Percentiles rank a stretch among this genome's conserved stretches.
Evolutionary conservation across 306 rosid species (phyloP).

Genomic region (Lupinus albus): DNA sequence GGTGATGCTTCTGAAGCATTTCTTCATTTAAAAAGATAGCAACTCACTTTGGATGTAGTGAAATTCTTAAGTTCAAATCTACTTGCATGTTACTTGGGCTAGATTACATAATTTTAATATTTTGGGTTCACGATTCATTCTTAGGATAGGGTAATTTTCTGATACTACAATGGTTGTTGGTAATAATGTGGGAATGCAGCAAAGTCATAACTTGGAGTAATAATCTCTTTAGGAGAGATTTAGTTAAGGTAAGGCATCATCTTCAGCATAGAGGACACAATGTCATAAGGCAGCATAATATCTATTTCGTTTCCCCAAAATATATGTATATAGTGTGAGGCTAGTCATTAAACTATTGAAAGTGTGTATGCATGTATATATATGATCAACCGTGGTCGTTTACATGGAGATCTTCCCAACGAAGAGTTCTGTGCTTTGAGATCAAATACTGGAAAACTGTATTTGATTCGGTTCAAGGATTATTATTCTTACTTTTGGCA

Average conservation of each 20-base stretch:
- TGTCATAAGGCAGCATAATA: slow-evolving; percentile 25
- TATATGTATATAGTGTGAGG: slow-evolving; percentile 36
- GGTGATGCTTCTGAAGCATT: slow-evolving; percentile 29
- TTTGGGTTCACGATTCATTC: slow-evolving; percentile 35
- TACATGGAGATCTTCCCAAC: not conserved
- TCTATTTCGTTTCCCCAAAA: slow-evolving; percentile 32
- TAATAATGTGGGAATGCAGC: slow-evolving; percentile 25
- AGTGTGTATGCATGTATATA: slow-evolving; percentile 58
- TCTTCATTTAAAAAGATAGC: not conserved
- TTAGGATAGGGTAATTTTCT: slow-evolving; percentile 21
- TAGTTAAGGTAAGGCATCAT: slow-evolving; percentile 25
- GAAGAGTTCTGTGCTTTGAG: not conserved
- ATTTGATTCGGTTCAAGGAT: not conserved
- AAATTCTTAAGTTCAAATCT: slow-evolving; percentile 33
- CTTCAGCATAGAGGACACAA: slow-evolving; percentile 27
- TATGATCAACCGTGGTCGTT: slow-evolving; percentile 33
- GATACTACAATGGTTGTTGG: slow-evolving; percentile 12
- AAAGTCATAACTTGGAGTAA: slow-evolving; percentile 33
- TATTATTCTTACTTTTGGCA: slow-evolving; percentile 26
- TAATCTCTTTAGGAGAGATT: slow-evolving; percentile 34
- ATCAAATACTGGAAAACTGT: not conserved
- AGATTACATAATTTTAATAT: slow-evolving; percentile 5
- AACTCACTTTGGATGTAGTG: slow-evolving; percentile 2
- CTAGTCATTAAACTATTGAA: slow-evolving; percentile 33
- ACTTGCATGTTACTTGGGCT: slow-evolving; percentile 32